Percentiles rank a stretch among this genome's conserved stretches.
These are phyloP conservation scores for Lagenaria siceraria DNA, from an alignment of 306 rosid genomes.

Conservation along the genomic window DNA sequence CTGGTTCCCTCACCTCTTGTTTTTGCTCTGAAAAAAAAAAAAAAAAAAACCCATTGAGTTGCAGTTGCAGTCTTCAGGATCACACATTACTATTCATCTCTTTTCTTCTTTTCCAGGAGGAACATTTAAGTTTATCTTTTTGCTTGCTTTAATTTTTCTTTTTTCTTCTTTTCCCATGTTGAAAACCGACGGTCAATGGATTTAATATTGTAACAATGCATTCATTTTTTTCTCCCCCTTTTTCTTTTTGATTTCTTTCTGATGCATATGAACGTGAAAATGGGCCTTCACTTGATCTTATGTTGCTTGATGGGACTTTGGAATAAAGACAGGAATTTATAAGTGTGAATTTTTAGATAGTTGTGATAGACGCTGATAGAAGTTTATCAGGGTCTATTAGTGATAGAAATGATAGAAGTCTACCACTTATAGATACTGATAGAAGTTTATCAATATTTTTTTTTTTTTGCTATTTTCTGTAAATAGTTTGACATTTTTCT, in stretches of 20 bases:
- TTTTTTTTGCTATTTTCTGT: no score
- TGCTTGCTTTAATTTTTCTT: neutral
- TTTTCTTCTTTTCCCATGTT: neutral
- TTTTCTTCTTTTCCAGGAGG: neutral
- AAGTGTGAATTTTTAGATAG: no score
- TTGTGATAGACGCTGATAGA: no score
- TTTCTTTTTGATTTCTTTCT: neutral
- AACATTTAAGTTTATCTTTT: neutral
- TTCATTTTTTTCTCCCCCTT: neutral
- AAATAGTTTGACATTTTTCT: no score
- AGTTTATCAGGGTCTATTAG: no score
- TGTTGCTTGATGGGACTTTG: neutral
- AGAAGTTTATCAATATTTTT: no score
- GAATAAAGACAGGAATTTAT: neutral
- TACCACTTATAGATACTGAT: no score
- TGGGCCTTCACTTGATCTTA: neutral
- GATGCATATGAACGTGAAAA: neutral
- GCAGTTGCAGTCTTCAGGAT: neutral
- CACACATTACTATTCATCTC: neutral
- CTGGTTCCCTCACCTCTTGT: neutral
- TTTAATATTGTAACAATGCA: neutral
- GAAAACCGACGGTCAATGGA: neutral
- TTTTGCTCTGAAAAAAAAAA: neutral
- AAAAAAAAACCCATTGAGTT: neutral
- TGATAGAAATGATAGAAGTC: no score